phyloP scores from a whole-genome alignment of 2,329 filamentous ascomycete genomes.

The Boeremia lycopersici region DNA sequence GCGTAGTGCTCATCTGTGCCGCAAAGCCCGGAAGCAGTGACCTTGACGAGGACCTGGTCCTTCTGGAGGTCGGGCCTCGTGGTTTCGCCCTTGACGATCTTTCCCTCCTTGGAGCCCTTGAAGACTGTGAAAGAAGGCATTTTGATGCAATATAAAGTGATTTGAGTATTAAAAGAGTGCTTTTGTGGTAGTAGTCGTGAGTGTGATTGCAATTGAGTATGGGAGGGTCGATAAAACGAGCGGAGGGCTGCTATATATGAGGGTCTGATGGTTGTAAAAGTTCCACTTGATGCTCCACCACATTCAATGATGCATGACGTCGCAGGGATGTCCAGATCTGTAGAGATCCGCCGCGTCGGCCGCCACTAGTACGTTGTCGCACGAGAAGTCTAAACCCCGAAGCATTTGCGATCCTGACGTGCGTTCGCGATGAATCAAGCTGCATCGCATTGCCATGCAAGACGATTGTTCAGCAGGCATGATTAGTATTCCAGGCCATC shows the following conservation, averaged over 20 bases:
- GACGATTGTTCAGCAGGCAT: not conserved
- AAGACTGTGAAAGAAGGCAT: conserved; percentile 64
- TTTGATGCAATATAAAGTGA: conserved; percentile 9
- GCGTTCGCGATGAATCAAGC: not conserved
- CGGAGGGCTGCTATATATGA: conserved; percentile 20
- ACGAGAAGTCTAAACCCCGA: conserved; percentile 9
- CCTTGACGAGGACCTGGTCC: conserved; percentile 65
- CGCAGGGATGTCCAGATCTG: conserved; percentile 18
- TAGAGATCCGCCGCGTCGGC: conserved; percentile 17
- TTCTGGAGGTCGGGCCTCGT: conserved; percentile 51
- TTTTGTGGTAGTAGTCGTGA: conserved; percentile 8
- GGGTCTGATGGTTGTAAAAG: conserved; percentile 14
- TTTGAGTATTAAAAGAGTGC: conserved; percentile 1
- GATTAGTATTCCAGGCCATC: not conserved
- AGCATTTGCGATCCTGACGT: not conserved
- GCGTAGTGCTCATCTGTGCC: conserved; percentile 62
- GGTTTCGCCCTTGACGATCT: conserved; percentile 58
- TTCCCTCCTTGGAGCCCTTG: conserved; percentile 65
- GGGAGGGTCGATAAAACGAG: not conserved
- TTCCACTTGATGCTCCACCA: conserved; percentile 15
- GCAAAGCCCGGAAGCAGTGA: conserved; percentile 72
- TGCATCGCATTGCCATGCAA: not conserved
- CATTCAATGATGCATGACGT: conserved; percentile 23
- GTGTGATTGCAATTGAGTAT: not conserved
- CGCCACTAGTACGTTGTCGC: conserved; percentile 21